These are phyloP conservation scores for Saccharomycopsis schoenii DNA, from an alignment of 805 yeast species.

Conservation along the genomic window DNA sequence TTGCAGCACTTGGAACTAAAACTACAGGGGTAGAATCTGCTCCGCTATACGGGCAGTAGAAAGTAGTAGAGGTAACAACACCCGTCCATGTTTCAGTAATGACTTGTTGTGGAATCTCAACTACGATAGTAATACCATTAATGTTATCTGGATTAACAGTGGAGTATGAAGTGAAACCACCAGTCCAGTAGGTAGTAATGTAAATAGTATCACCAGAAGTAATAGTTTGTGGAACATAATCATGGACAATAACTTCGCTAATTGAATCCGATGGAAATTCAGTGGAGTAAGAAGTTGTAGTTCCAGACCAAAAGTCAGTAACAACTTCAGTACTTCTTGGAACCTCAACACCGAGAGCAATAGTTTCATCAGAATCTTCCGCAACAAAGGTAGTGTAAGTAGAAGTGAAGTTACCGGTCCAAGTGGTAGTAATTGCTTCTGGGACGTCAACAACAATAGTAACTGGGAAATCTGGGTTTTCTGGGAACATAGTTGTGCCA, in stretches of 20 bases:
- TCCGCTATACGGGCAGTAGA: not conserved
- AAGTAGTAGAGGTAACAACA: not conserved
- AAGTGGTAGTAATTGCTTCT: not conserved
- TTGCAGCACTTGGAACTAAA: not conserved
- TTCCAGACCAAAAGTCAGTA: constrained; percentile 1
- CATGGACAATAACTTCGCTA: not conserved
- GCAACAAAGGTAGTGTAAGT: constrained; percentile 3
- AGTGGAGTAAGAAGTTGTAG: constrained; percentile 1
- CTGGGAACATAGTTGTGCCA: not conserved
- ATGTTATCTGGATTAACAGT: not conserved
- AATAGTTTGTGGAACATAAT: not conserved
- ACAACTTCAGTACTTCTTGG: constrained; percentile 1
- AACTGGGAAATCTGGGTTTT: not conserved
- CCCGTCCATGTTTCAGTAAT: not conserved
- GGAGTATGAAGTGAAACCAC: not conserved
- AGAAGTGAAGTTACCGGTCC: constrained; percentile 2
- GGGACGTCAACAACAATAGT: constrained; percentile 7
- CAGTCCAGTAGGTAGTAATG: constrained; percentile 1
- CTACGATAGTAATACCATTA: constrained; percentile 7
- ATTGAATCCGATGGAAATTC: not conserved
- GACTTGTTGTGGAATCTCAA: not conserved
- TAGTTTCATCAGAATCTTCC: not conserved
- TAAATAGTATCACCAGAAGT: not conserved
- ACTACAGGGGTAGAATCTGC: constrained; percentile 10
- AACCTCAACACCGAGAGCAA: constrained; percentile 1